A percentile compares a stretch with the other conserved stretches of the same genome.
phyloP scores from a whole-genome alignment of 257 asterid genomes.

The Echites panduratus region DNA sequence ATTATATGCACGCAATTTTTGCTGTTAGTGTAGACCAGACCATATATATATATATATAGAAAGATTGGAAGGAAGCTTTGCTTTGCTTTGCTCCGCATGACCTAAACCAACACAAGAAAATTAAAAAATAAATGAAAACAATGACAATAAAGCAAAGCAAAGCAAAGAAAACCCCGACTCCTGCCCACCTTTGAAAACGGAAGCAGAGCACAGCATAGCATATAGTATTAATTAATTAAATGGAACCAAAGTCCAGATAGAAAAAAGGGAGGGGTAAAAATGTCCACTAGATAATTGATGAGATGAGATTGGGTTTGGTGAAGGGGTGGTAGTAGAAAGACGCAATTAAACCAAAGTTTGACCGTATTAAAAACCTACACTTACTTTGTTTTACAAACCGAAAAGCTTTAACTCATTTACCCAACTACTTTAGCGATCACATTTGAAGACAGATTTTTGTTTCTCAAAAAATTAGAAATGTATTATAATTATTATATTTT shows the following conservation, averaged over 20 bases:
- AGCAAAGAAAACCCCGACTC: constrained; percentile 4
- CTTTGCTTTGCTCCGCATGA: constrained; percentile 11
- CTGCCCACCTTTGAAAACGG: constrained; percentile 11
- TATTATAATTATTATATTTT: no score
- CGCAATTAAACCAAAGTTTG: constrained; percentile 17
- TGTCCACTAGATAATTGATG: constrained; percentile 4
- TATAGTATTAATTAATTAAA: constrained; percentile 11
- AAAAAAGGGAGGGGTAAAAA: not conserved
- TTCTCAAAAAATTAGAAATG: no score
- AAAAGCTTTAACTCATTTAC: no score
- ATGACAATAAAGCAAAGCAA: constrained; percentile 7
- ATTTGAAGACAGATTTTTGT: no score
- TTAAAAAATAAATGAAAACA: not conserved
- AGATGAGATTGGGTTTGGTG: not conserved
- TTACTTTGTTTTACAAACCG: no score
- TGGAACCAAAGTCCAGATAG: not conserved
- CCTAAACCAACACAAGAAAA: constrained; percentile 18
- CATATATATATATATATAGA: constrained; percentile 9
- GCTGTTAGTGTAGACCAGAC: constrained; percentile 3
- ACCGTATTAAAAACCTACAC: constrained; percentile 3
- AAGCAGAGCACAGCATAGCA: constrained; percentile 8
- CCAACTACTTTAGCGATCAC: no score
- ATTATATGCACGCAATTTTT: constrained; percentile 19
- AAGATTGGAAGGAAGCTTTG: constrained; percentile 14
- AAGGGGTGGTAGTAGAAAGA: no score